Evolutionary conservation across 2,329 filamentous ascomycete species (phyloP).

Genomic region (Myriosclerotinia duriaeana): DNA sequence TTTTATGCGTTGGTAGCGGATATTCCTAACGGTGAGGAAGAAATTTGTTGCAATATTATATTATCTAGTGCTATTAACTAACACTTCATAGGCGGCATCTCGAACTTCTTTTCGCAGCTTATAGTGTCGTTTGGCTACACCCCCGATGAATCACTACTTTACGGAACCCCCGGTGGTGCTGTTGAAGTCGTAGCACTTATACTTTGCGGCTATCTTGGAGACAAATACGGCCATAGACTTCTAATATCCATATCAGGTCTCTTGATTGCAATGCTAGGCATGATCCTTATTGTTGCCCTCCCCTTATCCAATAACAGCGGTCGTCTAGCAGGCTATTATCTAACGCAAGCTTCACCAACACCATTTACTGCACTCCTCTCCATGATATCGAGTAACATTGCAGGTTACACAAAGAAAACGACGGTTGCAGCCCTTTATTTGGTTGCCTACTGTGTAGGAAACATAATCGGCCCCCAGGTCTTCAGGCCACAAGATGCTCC

Average conservation of each 20-base stretch:
- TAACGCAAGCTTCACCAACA: slow-evolving; percentile 59
- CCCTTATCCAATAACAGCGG: slow-evolving; percentile 42
- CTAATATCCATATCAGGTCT: slow-evolving; percentile 42
- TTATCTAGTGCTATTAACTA: not conserved
- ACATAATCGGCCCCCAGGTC: slow-evolving; percentile 50
- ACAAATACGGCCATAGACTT: slow-evolving; percentile 37
- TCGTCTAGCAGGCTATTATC: slow-evolving; percentile 44
- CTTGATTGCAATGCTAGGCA: slow-evolving; percentile 40
- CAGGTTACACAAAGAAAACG: slow-evolving; percentile 52
- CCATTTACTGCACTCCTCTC: slow-evolving; percentile 40
- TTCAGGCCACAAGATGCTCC: slow-evolving; percentile 49
- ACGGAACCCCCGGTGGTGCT: slow-evolving; percentile 38
- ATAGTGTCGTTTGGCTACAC: slow-evolving; percentile 50
- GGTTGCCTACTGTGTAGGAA: slow-evolving; percentile 53
- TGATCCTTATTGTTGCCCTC: slow-evolving; percentile 42
- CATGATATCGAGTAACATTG: slow-evolving; percentile 47
- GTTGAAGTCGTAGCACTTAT: slow-evolving; percentile 37
- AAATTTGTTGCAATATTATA: not conserved
- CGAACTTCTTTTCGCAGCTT: slow-evolving; percentile 59
- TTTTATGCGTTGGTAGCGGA: slow-evolving; percentile 45
- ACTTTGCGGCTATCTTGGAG: slow-evolving; percentile 35
- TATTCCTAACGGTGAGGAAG: slow-evolving; percentile 38
- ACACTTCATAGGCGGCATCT: slow-evolving; percentile 48
- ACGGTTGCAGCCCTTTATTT: slow-evolving; percentile 47
- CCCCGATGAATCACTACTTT: slow-evolving; percentile 37